phyloP scores from a whole-genome alignment of 2,329 filamentous ascomycete species.

The Incumbomyces lentus region DNA sequence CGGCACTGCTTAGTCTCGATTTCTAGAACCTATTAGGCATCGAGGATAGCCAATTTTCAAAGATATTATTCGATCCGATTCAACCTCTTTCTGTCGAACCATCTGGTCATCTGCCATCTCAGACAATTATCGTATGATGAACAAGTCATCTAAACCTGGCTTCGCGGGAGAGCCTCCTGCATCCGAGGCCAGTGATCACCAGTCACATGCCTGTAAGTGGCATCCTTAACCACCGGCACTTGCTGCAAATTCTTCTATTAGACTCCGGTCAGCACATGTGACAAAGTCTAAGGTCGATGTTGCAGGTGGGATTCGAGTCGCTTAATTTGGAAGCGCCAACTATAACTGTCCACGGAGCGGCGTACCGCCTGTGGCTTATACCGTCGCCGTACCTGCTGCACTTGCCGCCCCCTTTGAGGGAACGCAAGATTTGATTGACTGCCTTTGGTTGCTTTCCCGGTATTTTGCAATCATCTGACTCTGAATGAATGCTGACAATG shows the following conservation, averaged over 20 bases:
- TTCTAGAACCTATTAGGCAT: too few species aligned
- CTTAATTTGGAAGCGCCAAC: neutral
- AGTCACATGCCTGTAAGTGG: conserved; percentile 6
- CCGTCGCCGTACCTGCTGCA: neutral
- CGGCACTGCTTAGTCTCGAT: too few species aligned
- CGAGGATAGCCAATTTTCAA: too few species aligned
- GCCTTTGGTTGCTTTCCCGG: neutral
- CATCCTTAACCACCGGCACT: neutral
- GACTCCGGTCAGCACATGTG: too few species aligned
- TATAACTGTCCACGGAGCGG: too few species aligned
- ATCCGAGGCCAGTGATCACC: neutral
- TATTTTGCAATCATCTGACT: conserved; percentile 3
- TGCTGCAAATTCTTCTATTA: neutral
- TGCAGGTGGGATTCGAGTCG: too few species aligned
- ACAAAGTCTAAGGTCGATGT: too few species aligned
- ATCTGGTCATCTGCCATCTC: conserved; percentile 2
- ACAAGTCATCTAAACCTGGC: conserved; percentile 1
- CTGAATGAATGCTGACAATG: conserved; percentile 5
- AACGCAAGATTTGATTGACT: conserved; percentile 5
- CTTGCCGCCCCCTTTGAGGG: neutral
- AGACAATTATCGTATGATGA: neutral
- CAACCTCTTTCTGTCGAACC: too few species aligned
- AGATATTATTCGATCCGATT: too few species aligned
- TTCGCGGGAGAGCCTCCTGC: conserved; percentile 1
- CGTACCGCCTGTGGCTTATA: too few species aligned